These are phyloP conservation scores for Mortierella sp. DNA, from an alignment of 371 early-diverging fungal species.

Conservation along the genomic window DNA sequence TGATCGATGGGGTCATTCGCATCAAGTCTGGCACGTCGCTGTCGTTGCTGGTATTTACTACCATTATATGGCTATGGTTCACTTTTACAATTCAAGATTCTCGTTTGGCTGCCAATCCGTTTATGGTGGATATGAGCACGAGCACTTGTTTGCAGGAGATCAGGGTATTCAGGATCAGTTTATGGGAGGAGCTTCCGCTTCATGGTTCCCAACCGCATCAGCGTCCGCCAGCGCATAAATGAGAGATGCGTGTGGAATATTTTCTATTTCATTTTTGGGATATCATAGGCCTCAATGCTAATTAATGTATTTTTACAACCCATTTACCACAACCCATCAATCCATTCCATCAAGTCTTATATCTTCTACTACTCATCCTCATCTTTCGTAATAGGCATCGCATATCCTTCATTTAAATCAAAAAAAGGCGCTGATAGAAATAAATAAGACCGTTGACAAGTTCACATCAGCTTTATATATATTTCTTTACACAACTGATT, in stretches of 20 bases:
- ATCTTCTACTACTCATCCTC: background rate
- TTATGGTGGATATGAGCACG: constrained; percentile 53
- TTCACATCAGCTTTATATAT: background rate
- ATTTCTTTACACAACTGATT: background rate
- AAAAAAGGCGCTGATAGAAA: background rate
- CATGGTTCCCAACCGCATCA: constrained; percentile 24
- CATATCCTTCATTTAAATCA: background rate
- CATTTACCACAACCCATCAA: no score
- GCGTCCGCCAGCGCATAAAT: constrained; percentile 18
- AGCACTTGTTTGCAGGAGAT: constrained; percentile 5
- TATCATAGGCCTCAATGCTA: constrained; percentile 9
- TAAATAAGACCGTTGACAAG: no score
- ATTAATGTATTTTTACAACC: constrained; percentile 23
- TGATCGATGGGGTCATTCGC: constrained; percentile 80
- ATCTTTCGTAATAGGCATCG: background rate
- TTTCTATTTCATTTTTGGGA: background rate
- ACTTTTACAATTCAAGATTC: constrained; percentile 63
- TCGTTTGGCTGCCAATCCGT: constrained; percentile 61
- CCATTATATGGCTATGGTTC: constrained; percentile 74
- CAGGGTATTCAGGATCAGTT: constrained; percentile 5
- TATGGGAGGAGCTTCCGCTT: constrained; percentile 1
- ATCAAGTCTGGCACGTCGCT: constrained; percentile 85
- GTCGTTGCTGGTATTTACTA: constrained; percentile 79
- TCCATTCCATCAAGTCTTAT: background rate
- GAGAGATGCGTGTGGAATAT: background rate